Evolutionary conservation across 805 yeast species (phyloP).

Genomic region (Kregervanrija pseudodelftensis): DNA sequence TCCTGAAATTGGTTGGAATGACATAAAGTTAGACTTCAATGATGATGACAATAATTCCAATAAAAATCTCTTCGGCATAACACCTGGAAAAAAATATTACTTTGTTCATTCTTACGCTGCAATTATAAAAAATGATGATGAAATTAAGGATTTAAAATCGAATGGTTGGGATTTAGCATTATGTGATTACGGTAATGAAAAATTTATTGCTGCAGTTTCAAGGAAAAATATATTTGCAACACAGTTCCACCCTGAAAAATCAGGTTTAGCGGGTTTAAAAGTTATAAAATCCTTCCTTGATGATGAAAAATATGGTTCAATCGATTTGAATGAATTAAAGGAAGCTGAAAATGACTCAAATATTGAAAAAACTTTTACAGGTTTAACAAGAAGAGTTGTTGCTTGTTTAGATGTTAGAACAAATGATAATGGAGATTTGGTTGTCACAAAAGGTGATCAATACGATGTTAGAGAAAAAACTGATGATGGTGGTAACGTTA

Average conservation of each 20-base stretch:
- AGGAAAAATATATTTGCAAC: constrained; percentile 85
- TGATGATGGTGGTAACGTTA: constrained; percentile 49
- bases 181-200: constrained; percentile 70
- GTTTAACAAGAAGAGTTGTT: constrained; percentile 83
- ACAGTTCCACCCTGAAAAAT: constrained; percentile 98
- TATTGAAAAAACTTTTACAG: constrained; percentile 32
- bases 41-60: constrained; percentile 1
- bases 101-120: constrained; percentile 95
- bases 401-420: constrained; percentile 97
- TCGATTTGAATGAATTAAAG: not conserved
- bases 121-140: constrained; percentile 35
- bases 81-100: constrained; percentile 68
- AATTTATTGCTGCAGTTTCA: constrained; percentile 74
- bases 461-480: constrained; percentile 88
- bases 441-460: constrained; percentile 98
- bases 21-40: constrained; percentile 14
- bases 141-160: constrained; percentile 25
- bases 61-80: constrained; percentile 50
- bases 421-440: constrained; percentile 90
- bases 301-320: constrained; percentile 26
- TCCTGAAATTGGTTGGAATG: constrained; percentile 97
- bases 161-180: constrained; percentile 64
- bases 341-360: constrained; percentile 1
- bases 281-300: constrained; percentile 68
- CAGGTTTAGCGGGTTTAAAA: constrained; percentile 83